Evolutionary conservation across 2,329 filamentous ascomycete species (phyloP).

Genomic region (Nemania sp.): DNA sequence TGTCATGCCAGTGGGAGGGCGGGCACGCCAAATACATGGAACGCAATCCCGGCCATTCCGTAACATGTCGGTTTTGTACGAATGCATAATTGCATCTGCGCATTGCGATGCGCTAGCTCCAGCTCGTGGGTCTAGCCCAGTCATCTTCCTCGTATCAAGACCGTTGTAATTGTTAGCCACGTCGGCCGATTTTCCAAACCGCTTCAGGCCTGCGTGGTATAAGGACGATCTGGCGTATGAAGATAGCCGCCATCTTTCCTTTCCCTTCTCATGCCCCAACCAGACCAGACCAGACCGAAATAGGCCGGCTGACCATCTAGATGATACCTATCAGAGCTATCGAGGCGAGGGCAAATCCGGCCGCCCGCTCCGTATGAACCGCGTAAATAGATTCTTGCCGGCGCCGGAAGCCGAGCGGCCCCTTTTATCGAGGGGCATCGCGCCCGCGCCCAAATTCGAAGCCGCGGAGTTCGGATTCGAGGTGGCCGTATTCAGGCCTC

Average conservation of each 20-base stretch:
- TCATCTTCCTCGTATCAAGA: too few species aligned
- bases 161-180: background rate
- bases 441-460: background rate
- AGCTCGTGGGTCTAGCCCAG: too few species aligned
- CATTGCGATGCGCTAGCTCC: too few species aligned
- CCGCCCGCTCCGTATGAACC: constrained; percentile 35
- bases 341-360: constrained; percentile 29
- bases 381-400: constrained; percentile 31
- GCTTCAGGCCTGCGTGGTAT: background rate
- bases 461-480: constrained; percentile 16
- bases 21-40: too few species aligned
- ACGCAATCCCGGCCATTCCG: too few species aligned
- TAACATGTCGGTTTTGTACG: too few species aligned
- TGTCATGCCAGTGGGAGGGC: too few species aligned
- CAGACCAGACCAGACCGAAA: too few species aligned
- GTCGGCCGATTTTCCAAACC: background rate
- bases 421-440: constrained; percentile 26
- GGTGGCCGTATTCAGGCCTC: background rate
- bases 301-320: background rate
- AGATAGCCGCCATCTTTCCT: background rate
- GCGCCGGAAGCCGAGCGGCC: constrained; percentile 25
- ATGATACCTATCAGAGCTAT: background rate
- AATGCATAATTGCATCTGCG: too few species aligned
- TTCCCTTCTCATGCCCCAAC: too few species aligned
- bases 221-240: background rate